phyloP scores from a whole-genome alignment of 768 basidiomycete species.

The Porphyrellus cyaneotinctus region DNA sequence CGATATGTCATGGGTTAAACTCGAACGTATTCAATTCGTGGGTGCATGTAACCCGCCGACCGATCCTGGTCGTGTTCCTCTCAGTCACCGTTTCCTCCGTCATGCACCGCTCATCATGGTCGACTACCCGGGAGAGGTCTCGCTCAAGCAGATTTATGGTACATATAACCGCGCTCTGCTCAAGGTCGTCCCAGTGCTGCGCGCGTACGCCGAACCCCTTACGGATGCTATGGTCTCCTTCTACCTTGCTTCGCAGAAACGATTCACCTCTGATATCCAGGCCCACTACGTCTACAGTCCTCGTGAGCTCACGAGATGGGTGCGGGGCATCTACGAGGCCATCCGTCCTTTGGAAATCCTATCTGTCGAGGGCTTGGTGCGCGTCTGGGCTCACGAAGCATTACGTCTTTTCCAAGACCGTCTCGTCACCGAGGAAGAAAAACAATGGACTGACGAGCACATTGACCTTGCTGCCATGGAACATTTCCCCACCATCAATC shows the following conservation, averaged over 20 bases:
- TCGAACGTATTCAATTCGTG: constrained; percentile 99
- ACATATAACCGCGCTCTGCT: constrained; percentile 95
- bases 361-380: constrained; percentile 90
- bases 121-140: constrained; percentile 96
- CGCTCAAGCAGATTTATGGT: constrained; percentile 96
- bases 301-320: constrained; percentile 97
- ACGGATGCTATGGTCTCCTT: constrained; percentile 97
- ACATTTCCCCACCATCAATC: constrained; percentile 92
- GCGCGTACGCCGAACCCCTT: constrained; percentile 89
- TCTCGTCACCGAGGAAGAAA: constrained; percentile 89
- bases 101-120: constrained; percentile 99
- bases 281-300: constrained; percentile 99
- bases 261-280: constrained; percentile 94
- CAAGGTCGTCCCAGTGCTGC: constrained; percentile 91
- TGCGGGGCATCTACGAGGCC: constrained; percentile 95
- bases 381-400: constrained; percentile 98
- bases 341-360: constrained; percentile 92
- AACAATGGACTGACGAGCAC: constrained; percentile 90
- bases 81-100: constrained; percentile 94
- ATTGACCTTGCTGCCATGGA: constrained; percentile 80
- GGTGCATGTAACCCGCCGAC: constrained; percentile 99
- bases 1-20: constrained; percentile 95
- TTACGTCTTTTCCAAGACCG: constrained; percentile 97
- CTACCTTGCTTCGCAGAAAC: constrained; percentile 90
- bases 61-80: constrained; percentile 97